Conservation (phyloP, 148 eudicot species). For the Nepenthes gracilis region DNA sequence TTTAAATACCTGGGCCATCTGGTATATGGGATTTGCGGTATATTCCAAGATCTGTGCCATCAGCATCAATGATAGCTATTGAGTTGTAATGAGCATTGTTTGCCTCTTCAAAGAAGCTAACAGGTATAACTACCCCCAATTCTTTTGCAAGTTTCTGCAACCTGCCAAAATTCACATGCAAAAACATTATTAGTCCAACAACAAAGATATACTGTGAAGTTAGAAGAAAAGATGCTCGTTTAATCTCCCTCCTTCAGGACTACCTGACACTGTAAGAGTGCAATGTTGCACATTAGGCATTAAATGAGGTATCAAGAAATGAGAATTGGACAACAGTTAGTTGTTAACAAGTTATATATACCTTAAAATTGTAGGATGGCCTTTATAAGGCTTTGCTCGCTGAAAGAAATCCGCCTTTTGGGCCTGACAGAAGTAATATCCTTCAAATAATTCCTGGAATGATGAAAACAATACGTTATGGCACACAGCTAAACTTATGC, state of each 20-base stretch:
- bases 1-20: conserved; percentile 80
- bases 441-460: conserved; percentile 88
- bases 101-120: conserved; percentile 97
- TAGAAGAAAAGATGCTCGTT: not conserved
- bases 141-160: conserved; percentile 93
- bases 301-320: no score
- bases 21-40: conserved; percentile 96
- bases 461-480: not conserved
- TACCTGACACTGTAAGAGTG: not conserved
- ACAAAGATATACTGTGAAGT: not conserved
- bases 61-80: conserved; percentile 89
- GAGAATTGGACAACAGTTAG: not conserved
- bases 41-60: conserved; percentile 89
- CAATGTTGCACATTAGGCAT: not conserved
- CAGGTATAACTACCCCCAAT: conserved; percentile 91
- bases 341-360: conserved; percentile 2
- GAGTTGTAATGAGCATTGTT: conserved; percentile 96
- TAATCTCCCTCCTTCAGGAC: not conserved
- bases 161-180: conserved; percentile 24
- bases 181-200: not conserved
- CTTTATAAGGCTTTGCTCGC: conserved; percentile 81
- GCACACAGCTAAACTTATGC: not conserved
- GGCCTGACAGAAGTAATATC: conserved; percentile 98
- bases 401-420: conserved; percentile 82
- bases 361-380: conserved; percentile 81